A percentile compares a stretch with the other conserved stretches of the same genome.
Evolutionary conservation across 1,139 yeast species (phyloP).

Genomic region (Geotrichum klebahnii): DNA sequence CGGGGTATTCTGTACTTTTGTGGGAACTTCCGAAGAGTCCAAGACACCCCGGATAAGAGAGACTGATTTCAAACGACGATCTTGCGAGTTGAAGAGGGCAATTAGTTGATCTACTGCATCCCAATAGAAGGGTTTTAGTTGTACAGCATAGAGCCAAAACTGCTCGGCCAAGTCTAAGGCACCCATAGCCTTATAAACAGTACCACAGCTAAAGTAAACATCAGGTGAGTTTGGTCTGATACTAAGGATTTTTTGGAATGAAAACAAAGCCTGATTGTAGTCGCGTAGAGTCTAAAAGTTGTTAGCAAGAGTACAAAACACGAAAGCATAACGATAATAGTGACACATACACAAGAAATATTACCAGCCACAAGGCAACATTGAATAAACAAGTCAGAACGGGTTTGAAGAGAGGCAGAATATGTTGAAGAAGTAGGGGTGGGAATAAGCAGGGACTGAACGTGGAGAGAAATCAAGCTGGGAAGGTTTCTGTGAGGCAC

Average conservation of each 20-base stretch:
- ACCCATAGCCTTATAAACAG: constrained; percentile 25
- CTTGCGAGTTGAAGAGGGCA: constrained; percentile 26
- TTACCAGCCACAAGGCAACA: constrained; percentile 33
- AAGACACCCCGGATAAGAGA: constrained; percentile 23
- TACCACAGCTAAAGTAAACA: constrained; percentile 30
- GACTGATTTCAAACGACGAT: constrained; percentile 28
- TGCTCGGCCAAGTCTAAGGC: constrained; percentile 26
- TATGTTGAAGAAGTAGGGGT: neutral
- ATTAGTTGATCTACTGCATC: constrained; percentile 34
- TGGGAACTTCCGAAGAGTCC: constrained; percentile 6
- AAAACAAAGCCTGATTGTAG: constrained; percentile 23
- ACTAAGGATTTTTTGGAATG: constrained; percentile 19
- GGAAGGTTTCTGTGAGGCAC: constrained; percentile 8
- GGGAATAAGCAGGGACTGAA: constrained; percentile 18
- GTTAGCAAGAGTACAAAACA: constrained; percentile 3
- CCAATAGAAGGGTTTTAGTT: constrained; percentile 29
- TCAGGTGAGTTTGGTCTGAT: constrained; percentile 27
- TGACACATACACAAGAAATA: constrained; percentile 29
- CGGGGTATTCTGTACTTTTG: constrained; percentile 18
- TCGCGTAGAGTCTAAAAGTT: constrained; percentile 16
- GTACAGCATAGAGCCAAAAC: constrained; percentile 28
- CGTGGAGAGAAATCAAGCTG: constrained; percentile 10
- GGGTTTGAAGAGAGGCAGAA: constrained; percentile 3
- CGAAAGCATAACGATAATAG: neutral
- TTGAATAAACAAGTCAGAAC: constrained; percentile 24